A percentile compares a stretch with the other conserved stretches of the same genome.
These are phyloP conservation scores for Typha latifolia DNA, from an alignment of 176 grass and related monocot species.

Conservation along the genomic window DNA sequence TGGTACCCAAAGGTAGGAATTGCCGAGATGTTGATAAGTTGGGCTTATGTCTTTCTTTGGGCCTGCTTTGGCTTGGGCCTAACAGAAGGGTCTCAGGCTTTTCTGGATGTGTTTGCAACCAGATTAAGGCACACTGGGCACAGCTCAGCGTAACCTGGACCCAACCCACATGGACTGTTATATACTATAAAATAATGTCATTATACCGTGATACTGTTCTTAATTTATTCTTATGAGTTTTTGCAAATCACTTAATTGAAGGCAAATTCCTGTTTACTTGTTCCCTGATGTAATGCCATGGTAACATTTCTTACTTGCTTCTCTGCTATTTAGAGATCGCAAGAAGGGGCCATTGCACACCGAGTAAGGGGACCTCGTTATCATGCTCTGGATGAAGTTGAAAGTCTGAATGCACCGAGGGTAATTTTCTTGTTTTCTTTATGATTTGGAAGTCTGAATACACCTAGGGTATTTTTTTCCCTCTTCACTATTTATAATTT, in stretches of 20 bases:
- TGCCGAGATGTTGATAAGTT: no score
- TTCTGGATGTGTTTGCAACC: no score
- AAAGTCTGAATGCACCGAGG: constrained; percentile 64
- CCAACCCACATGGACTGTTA: not conserved
- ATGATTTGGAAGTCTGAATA: constrained; percentile 53
- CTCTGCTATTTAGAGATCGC: constrained; percentile 47
- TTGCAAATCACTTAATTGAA: no score
- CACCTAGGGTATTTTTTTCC: constrained; percentile 44
- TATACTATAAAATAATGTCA: no score
- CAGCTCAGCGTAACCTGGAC: no score
- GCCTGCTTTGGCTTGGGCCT: no score
- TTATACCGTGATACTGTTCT: no score
- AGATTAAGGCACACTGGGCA: no score
- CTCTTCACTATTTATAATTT: not conserved
- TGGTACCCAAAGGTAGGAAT: no score
- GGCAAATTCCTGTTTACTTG: not conserved
- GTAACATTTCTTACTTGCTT: not conserved
- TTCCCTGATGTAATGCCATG: not conserved
- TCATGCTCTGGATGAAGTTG: constrained; percentile 58
- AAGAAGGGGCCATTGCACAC: constrained; percentile 63
- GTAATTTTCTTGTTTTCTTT: constrained; percentile 38
- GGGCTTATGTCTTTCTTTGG: no score
- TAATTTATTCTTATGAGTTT: no score
- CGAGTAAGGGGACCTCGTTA: constrained; percentile 54
- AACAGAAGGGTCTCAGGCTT: no score